Evolutionary conservation across 495 filamentous ascomycete genomes (phyloP), one percentile per base, ranked within the genome.

Genomic region (Xylaria castorea): DNA sequence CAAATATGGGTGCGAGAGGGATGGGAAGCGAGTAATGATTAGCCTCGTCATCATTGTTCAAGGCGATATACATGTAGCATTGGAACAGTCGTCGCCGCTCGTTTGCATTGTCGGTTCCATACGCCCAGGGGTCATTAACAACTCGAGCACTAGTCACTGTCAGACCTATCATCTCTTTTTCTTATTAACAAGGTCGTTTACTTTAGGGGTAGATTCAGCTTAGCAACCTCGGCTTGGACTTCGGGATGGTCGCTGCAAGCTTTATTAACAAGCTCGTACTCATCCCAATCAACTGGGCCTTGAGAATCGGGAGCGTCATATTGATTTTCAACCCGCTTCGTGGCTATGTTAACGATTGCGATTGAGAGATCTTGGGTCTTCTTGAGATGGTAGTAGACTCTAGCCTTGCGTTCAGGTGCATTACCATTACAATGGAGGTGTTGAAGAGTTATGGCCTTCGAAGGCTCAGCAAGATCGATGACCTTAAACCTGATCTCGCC

Each of bases 21-120:
- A 77, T 66, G 6, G 77, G 77, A 48, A 74, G 75, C 14, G 75
- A 70, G 57, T 80, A 78, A 66, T 72, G 75, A 46, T 80, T 80
- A 2, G 74, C 65, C 53, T 80, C 71, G 1, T 74, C 74, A 42
- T 78, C 74, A 22, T 60, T 51, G 14, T 42, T 36, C 8, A 73
- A 50, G 5, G 50, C 36, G 32, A 73, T 58, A 58, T 73, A 70
- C 42, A 75, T 48, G 27, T 51, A 70, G 36, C 62, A 67, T 44
- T 73, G 71, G 5, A 61, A 38, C 48, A 72, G 61, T 25, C 62
- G 40, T 25, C 60, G 62, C 27, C 66, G 32, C 70, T 72, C 70
- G 11, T 22, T 65, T 46, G 50, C 61, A 42, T 61, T 46, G 32
- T 72, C 70, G 32, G 70, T 72, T 20, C 53, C 53, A 32, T 30